These are phyloP conservation scores for Ganoderma boninense DNA, from an alignment of 1,284 basidiomycete genomes.

Conservation along the genomic window DNA sequence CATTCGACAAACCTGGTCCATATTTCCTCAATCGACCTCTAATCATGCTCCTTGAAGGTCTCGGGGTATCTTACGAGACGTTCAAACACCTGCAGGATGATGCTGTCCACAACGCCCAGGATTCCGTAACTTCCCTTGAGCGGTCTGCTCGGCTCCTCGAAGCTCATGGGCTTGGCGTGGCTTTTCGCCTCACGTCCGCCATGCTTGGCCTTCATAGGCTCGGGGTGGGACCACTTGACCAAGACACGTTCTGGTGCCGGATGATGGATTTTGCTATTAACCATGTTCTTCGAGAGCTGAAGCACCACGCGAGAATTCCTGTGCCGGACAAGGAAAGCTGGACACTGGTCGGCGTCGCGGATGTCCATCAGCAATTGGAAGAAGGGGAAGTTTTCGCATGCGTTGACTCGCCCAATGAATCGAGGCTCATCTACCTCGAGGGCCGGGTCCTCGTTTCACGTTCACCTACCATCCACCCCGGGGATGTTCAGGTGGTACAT, in stretches of 20 bases:
- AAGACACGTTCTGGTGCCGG: conserved; percentile 59
- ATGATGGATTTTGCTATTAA: conserved; percentile 62
- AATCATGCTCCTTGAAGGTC: conserved; percentile 71
- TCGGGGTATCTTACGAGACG: conserved; percentile 59
- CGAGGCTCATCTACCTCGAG: conserved; percentile 54
- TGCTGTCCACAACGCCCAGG: conserved; percentile 57
- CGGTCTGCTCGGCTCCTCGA: conserved; percentile 58
- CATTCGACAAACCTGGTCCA: conserved; percentile 65
- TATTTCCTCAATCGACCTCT: conserved; percentile 75
- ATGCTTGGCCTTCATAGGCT: conserved; percentile 49
- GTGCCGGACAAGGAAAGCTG: conserved; percentile 57
- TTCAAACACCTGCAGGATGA: conserved; percentile 65
- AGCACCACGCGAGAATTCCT: conserved; percentile 73
- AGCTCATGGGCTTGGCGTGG: conserved; percentile 50
- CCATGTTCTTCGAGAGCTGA: conserved; percentile 71
- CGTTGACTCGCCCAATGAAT: conserved; percentile 50
- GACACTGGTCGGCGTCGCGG: conserved; percentile 76
- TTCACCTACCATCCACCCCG: conserved; percentile 74
- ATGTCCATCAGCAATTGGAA: conserved; percentile 59
- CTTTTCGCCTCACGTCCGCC: conserved; percentile 49
- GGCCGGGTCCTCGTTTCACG: conserved; percentile 67
- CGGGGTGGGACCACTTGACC: conserved; percentile 37
- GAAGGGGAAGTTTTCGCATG: conserved; percentile 68
- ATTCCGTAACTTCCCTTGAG: conserved; percentile 52
- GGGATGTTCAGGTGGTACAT: conserved; percentile 67